Evolutionary conservation across 1,284 basidiomycete genomes (phyloP), one percentile per base, ranked within the genome.

Genomic region (Puccinia triticina): DNA sequence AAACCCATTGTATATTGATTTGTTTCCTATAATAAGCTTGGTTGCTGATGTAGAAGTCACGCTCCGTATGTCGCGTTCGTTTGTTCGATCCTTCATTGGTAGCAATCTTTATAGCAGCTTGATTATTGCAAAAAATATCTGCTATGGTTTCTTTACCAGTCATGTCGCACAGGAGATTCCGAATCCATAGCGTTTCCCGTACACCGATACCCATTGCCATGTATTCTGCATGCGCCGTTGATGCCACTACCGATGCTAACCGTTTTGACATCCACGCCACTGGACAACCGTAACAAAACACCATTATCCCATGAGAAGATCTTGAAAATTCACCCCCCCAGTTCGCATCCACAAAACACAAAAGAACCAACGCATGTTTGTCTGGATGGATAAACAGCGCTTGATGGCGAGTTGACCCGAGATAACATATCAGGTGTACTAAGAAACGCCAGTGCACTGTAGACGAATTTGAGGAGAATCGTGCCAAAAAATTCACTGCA

Each of bases 1-100:
- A 18, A 23, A 74, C 50, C 14, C 50, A 53, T 53, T 53, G 3
- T n/a, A 53, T 10, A 5, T 53, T 18, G 16, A 53, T 53, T 18
- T 8, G 14, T 26, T 14, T 14, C 14, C n/a, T 23, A 26, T 73
- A 75, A 21, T 29, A 59, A 1, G 23, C 34, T 40, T 75, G 34
- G 32, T 75, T 75, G 29, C 32, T 55, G 32, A 57, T 57, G 21
- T 75, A 59, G 40, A 75, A 75, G 23, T 75, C 53, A 1, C 50
- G 2, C 34, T 75, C 53, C 14, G 34, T 55, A 23, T 75, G 40
- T 43, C 40, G 4, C 4, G 40, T 7, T 7, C 40, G 12, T 43
- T 43, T 43, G 12, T 43, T 43, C 29, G 73, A 75, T 2, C 29
- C 53, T 7, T 53, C 46, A 55, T 75, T 55, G 10, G 46, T 75